A percentile compares a stretch with the other conserved stretches of the same genome.
These are phyloP conservation scores for Wickerhamiella vanderwaltii DNA, from an alignment of 805 yeast species.

Conservation along the genomic window DNA sequence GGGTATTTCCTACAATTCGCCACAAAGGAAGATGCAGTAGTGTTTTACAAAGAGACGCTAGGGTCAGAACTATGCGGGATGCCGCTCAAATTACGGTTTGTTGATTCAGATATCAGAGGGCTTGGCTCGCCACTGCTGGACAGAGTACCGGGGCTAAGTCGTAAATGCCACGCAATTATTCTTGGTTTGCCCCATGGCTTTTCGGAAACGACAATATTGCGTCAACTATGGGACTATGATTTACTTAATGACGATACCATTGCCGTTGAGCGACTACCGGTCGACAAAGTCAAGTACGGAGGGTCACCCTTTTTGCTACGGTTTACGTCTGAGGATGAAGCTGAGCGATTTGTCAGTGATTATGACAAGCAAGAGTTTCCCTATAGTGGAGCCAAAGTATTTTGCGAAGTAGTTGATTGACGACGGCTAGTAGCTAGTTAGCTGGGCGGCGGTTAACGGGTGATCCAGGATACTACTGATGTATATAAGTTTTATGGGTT, in stretches of 20 bases:
- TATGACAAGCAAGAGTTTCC: constrained; percentile 23
- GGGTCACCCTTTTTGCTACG: constrained; percentile 26
- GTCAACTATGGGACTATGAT: constrained; percentile 27
- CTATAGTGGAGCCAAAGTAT: constrained; percentile 20
- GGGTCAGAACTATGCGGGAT: constrained; percentile 42
- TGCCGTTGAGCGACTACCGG: constrained; percentile 26
- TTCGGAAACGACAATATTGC: constrained; percentile 18
- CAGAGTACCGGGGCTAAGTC: constrained; percentile 19
- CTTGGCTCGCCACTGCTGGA: constrained; percentile 21
- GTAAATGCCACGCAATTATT: constrained; percentile 24
- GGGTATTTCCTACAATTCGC: constrained; percentile 45
- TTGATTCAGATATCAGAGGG: constrained; percentile 24
- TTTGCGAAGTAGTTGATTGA: constrained; percentile 27
- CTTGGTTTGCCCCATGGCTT: constrained; percentile 25
- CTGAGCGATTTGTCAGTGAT: constrained; percentile 25
- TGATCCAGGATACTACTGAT: too few species aligned
- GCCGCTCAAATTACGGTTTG: constrained; percentile 37
- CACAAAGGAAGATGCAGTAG: constrained; percentile 37
- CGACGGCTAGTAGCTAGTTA: too few species aligned
- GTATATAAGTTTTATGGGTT: too few species aligned
- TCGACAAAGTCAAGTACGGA: constrained; percentile 24
- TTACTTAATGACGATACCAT: constrained; percentile 24
- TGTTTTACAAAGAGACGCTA: constrained; percentile 39
- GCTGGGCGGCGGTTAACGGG: too few species aligned
- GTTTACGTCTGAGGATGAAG: constrained; percentile 25